phyloP scores from a whole-genome alignment of 2,329 filamentous ascomycete genomes.

The Colletotrichum musae region DNA sequence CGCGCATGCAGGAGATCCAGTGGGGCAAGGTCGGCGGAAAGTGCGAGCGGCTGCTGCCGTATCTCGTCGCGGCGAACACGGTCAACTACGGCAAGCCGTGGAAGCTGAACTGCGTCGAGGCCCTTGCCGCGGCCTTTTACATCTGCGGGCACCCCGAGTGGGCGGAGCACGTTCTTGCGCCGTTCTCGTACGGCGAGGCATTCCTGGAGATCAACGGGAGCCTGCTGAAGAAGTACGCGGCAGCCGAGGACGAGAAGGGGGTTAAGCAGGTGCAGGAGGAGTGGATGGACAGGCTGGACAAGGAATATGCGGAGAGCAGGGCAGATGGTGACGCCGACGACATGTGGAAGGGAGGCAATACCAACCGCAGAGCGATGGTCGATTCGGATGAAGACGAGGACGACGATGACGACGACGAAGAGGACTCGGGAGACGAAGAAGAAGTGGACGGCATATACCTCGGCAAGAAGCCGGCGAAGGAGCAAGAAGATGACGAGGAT shows the following conservation, averaged over 20 bases:
- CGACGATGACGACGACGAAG: constrained; percentile 60
- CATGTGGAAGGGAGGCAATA: constrained; percentile 92
- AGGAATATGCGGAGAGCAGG: constrained; percentile 87
- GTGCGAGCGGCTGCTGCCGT: constrained; percentile 91
- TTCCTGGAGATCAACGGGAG: constrained; percentile 93
- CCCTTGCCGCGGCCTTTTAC: constrained; percentile 90
- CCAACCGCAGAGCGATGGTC: constrained; percentile 74
- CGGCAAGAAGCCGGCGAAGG: constrained; percentile 64
- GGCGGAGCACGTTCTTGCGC: constrained; percentile 85
- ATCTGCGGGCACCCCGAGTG: constrained; percentile 95
- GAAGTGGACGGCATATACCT: constrained; percentile 73
- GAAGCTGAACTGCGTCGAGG: constrained; percentile 96
- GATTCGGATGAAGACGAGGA: constrained; percentile 71
- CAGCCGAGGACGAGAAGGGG: constrained; percentile 83
- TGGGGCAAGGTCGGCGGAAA: constrained; percentile 94
- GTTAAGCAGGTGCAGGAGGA: constrained; percentile 88
- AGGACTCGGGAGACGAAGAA: constrained; percentile 60
- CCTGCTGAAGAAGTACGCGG: constrained; percentile 86
- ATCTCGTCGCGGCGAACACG: constrained; percentile 95
- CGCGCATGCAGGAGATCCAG: constrained; percentile 89
- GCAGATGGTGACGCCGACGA: constrained; percentile 77
- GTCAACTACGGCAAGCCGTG: constrained; percentile 98
- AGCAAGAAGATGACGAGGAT: constrained; percentile 55
- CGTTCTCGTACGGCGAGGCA: constrained; percentile 89
- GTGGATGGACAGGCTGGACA: constrained; percentile 92